phyloP scores from a whole-genome alignment of 129 eudicot species.

The Chrysanthemum makinoi region DNA sequence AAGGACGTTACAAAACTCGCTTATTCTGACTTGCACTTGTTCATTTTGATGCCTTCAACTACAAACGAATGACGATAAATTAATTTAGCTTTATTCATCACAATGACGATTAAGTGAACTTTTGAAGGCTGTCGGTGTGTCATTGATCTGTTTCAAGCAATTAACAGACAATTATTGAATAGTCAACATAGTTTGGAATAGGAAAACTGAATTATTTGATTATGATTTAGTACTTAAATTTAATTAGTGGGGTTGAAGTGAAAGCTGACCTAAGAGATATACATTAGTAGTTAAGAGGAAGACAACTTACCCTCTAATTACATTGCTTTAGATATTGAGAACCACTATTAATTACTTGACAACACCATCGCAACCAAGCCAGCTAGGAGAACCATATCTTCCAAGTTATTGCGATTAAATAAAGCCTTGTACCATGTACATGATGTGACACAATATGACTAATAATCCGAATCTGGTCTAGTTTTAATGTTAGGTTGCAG shows the following conservation, averaged over 20 bases:
- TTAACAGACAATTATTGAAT: neutral
- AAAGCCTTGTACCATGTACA: neutral
- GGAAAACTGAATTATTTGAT: neutral
- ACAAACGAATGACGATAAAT: no score
- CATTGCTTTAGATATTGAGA: conserved; percentile 34
- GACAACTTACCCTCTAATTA: conserved; percentile 33
- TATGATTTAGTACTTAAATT: neutral
- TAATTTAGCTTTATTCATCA: no score
- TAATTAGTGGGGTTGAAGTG: conserved; percentile 19
- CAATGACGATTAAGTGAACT: neutral
- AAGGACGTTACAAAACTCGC: no score
- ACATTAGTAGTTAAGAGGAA: conserved; percentile 13
- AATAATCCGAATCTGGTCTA: neutral
- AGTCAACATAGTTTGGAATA: neutral
- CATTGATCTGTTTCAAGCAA: neutral
- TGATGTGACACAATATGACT: conserved; percentile 18
- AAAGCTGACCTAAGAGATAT: conserved; percentile 25
- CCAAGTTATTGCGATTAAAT: conserved; percentile 7
- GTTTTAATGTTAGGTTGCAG: neutral
- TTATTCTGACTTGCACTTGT: no score
- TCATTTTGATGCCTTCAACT: no score
- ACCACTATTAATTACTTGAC: conserved; percentile 26
- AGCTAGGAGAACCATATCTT: conserved; percentile 6
- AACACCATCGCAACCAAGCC: conserved; percentile 31
- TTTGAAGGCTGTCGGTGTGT: neutral